Evolutionary conservation across 2,329 filamentous ascomycete genomes (phyloP).

Genomic region (Pseudopyricularia javanii): DNA sequence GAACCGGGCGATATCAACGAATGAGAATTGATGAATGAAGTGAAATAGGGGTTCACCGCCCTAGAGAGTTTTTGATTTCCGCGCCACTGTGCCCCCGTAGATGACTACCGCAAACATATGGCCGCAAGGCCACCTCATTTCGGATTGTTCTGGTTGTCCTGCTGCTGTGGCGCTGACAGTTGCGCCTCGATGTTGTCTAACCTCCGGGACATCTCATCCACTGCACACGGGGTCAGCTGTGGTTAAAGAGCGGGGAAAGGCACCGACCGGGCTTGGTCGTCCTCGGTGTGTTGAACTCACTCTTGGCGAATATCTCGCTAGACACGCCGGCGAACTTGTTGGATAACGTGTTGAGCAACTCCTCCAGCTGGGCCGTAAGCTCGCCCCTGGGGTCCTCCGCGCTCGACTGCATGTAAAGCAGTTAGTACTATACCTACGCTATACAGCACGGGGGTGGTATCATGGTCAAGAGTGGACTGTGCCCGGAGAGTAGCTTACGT

Average conservation of each 20-base stretch:
- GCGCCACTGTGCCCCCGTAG: background rate
- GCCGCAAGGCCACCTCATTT: background rate
- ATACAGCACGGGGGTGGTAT: background rate
- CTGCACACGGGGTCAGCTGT: constrained; percentile 27
- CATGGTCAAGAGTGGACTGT: background rate
- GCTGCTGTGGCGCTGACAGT: constrained; percentile 46
- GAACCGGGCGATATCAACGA: background rate
- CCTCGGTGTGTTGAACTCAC: constrained; percentile 36
- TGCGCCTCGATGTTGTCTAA: constrained; percentile 73
- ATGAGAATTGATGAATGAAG: background rate
- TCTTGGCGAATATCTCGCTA: constrained; percentile 78
- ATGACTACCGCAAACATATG: background rate
- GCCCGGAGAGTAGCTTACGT: constrained; percentile 15
- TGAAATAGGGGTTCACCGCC: background rate
- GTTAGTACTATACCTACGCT: background rate
- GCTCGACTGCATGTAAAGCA: constrained; percentile 14
- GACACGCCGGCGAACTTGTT: constrained; percentile 79
- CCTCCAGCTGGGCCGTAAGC: constrained; percentile 70
- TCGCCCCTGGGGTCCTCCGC: constrained; percentile 43
- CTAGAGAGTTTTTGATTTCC: background rate
- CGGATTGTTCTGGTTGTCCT: constrained; percentile 10
- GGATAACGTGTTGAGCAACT: constrained; percentile 71
- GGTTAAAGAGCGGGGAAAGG: background rate
- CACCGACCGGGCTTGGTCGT: background rate
- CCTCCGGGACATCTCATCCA: constrained; percentile 87